These are phyloP conservation scores for Penicillium cataractarum DNA, from an alignment of 495 filamentous ascomycete genomes.

Conservation along the genomic window DNA sequence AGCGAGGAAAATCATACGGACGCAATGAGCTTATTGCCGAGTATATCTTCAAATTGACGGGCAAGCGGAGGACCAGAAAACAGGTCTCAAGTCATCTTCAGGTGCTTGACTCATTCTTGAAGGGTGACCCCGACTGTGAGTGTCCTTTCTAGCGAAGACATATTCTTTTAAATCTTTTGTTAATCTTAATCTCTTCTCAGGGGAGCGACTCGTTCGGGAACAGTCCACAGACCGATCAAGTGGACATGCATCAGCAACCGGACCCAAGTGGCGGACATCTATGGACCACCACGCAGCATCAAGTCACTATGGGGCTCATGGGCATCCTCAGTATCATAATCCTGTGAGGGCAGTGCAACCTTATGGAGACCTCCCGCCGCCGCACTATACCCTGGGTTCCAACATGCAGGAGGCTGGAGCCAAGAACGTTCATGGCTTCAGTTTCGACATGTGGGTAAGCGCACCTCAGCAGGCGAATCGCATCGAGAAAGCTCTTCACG, in stretches of 20 bases:
- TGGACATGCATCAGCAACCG: slow-evolving; percentile 38
- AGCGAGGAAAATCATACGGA: slow-evolving; percentile 73
- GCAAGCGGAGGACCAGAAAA: slow-evolving; percentile 71
- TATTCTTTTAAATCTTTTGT: not conserved
- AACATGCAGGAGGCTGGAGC: slow-evolving; percentile 38
- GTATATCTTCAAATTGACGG: slow-evolving; percentile 73
- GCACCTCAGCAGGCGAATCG: slow-evolving; percentile 45
- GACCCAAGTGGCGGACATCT: slow-evolving; percentile 44
- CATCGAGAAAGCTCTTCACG: slow-evolving; percentile 49
- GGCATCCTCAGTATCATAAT: slow-evolving; percentile 38
- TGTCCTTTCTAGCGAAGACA: not conserved
- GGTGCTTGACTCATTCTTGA: slow-evolving; percentile 84
- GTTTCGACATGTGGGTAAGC: slow-evolving; percentile 57
- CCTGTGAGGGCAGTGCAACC: slow-evolving; percentile 39
- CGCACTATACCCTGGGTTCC: slow-evolving; percentile 42
- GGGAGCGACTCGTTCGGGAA: slow-evolving; percentile 51
- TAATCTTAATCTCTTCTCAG: slow-evolving; percentile 30
- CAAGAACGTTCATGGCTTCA: slow-evolving; percentile 46
- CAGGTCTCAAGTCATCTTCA: slow-evolving; percentile 97
- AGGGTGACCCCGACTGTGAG: slow-evolving; percentile 59
- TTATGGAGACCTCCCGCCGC: slow-evolving; percentile 43
- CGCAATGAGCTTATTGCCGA: slow-evolving; percentile 91
- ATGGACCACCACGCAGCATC: slow-evolving; percentile 42
- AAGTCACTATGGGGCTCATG: slow-evolving; percentile 36
- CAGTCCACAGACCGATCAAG: slow-evolving; percentile 41